Evolutionary conservation across 805 yeast genomes (phyloP), one percentile per base, ranked within the genome.

Genomic region (Jamesozyma piceae): DNA sequence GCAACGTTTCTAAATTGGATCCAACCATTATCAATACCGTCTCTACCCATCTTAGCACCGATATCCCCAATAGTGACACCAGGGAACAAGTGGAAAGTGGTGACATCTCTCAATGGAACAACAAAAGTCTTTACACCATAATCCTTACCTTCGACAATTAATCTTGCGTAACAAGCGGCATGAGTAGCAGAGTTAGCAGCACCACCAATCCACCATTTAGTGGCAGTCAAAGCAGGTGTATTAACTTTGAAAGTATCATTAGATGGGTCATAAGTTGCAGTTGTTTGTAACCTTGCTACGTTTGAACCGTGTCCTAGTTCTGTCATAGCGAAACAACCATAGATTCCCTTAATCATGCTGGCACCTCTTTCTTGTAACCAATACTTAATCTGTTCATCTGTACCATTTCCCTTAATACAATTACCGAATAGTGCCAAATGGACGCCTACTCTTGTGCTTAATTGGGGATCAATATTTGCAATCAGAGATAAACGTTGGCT

Each of bases 121-220:
- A 89, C 83, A 67, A 89, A 89, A 10, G 89, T 83, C 66, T 85
- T 86, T 43, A 89, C 95, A 37, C 97, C 97, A 61, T 87, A 79
- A 63, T 89, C 97, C 62, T 82, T 76, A 28, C 84, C 90, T 37
- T 80, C 69, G 26, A 86, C 87, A 41, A 84, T 75, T 48, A 89
- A 71, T 47, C 97, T 73, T 4, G 96, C 96, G 62, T 80, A 89
- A 21, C 78, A 82, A n/a, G 80, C 77, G 20, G 86, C 71, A 66
- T 89, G 96, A 24, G 89, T 86, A 5, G 96, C 86, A 18, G 95
- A 80, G 63, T 86, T 94, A 10, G 96, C 96, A 34, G 96, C 96
- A 54, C 97, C 97, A 38, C 97, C 97, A 55, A 89, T 89, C 97
- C 97, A 89, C 96, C 97, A 89, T 63, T 89, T 89, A 21, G 96